phyloP scores from a whole-genome alignment of 257 asterid genomes.

The Galeopsis tetrahit region DNA sequence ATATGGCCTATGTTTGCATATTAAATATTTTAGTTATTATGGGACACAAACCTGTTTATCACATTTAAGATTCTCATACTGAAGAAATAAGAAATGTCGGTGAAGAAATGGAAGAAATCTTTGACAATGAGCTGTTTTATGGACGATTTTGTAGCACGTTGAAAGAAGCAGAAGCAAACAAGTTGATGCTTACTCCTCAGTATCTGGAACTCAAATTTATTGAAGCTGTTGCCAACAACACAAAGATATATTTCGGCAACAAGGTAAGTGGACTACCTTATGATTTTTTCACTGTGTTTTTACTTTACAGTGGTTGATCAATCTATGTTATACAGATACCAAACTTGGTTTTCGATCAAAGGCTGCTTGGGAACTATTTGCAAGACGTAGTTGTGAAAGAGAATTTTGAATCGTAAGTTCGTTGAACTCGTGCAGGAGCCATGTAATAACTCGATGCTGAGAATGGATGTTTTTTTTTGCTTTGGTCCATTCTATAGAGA shows the following conservation, averaged over 20 bases:
- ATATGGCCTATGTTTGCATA: neutral
- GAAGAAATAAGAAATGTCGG: neutral
- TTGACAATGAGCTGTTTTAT: conserved; percentile 18
- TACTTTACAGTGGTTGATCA: conserved; percentile 33
- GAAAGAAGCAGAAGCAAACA: conserved; percentile 96
- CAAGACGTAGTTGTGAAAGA: conserved; percentile 47
- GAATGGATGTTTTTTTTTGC: conserved; percentile 8
- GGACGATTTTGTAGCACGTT: conserved; percentile 54
- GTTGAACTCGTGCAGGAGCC: neutral
- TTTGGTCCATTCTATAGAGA: conserved; percentile 1
- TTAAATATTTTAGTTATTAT: neutral
- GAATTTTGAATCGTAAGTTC: conserved; percentile 37
- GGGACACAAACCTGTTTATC: neutral
- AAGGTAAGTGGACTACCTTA: conserved; percentile 52
- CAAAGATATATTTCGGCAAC: conserved; percentile 92
- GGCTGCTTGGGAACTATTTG: conserved; percentile 75
- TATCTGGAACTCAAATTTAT: conserved; percentile 85
- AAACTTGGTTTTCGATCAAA: conserved; percentile 79
- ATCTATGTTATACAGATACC: conserved; percentile 62
- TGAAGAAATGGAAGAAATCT: neutral
- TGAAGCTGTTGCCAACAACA: conserved; percentile 88
- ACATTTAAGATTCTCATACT: neutral
- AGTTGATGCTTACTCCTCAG: conserved; percentile 83
- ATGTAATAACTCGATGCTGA: neutral
- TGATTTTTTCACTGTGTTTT: conserved; percentile 1